Base-by-base conservation (phyloP, 306 rosid species). In the Pterocarpus macrocarpus region DNA sequence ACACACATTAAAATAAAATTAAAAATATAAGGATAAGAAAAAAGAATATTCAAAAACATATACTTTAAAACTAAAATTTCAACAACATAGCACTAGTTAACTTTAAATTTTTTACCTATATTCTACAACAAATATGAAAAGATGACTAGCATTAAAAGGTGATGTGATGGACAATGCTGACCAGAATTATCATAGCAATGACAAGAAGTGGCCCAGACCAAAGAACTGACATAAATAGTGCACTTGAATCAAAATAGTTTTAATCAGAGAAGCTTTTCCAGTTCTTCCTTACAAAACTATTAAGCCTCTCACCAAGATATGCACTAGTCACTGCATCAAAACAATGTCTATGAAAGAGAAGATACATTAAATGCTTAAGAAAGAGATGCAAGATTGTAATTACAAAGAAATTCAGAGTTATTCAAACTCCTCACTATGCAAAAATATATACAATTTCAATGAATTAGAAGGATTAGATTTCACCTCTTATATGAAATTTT, bases 181-280 rank as follows among this genome's bases (percentile, higher is more conserved):
- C 99, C 97, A 95, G 83, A 75, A 95, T 93, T 86, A 95, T 85
- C 83, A 95, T 88, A 52, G 99, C 91, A 73, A 88, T 85, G 69
- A 85, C 81, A n/a, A 95, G 98, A 73, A 95, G 97, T 59, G 99
- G 99, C 62, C 99, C 99, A 38, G 93, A 95, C 99, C 99, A 93
- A 50, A 95, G 84, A 33, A 83, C 81, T 8, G 99, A 93, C 64
- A 93, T 81, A 80, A 95, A 95, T 84, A 93, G 63, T 81, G 98
- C 99, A 67, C 83, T 87, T 7, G 87, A 81, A 86, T 95, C 99
- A 77, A 95, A 95, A 83, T 95, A 95, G 82, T 95, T 91, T 86
- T 91, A 98, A 81, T 89, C 15, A 5, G 97, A 80, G 50, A 95
- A 95, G 83, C 85, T 89, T 86, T 84, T 95, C 99, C 98, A 95